Percentiles rank a stretch among this genome's conserved stretches.
Conservation (phyloP, 441 rosid species). For the Flueggea neowawraea region DNA sequence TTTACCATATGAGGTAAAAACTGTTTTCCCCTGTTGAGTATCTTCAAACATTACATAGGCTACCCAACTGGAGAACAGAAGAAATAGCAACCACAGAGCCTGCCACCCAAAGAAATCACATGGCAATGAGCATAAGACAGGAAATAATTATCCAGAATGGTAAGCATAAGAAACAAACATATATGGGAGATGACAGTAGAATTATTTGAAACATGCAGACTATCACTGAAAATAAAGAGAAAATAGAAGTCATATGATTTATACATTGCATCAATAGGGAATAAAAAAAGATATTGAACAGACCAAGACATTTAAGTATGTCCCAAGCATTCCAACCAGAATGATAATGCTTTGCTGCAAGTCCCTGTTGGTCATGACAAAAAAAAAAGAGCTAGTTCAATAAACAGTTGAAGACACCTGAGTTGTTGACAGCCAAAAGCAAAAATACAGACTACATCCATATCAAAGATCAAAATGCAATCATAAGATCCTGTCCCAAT, state of each 20-base stretch:
- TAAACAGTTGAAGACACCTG: conserved; percentile 3
- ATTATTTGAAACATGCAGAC: not conserved
- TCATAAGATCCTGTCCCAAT: too few species aligned
- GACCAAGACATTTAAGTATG: conserved; percentile 88
- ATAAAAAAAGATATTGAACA: conserved; percentile 29
- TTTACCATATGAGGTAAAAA: conserved; percentile 73
- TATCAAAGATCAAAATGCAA: too few species aligned
- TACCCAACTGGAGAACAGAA: conserved; percentile 90
- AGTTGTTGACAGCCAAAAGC: conserved; percentile 7
- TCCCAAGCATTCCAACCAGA: conserved; percentile 89
- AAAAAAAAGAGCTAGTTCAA: conserved; percentile 10
- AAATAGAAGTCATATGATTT: not conserved
- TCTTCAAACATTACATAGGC: conserved; percentile 98
- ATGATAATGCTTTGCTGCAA: conserved; percentile 60
- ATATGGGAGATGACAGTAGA: not conserved
- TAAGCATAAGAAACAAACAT: conserved; percentile 1
- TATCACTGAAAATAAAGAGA: not conserved
- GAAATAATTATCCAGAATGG: not conserved
- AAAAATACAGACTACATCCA: not conserved
- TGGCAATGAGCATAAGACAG: conserved; percentile 8
- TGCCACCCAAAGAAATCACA: conserved; percentile 39
- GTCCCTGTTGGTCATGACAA: conserved; percentile 45
- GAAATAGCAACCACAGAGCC: conserved; percentile 91
- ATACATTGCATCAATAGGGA: conserved; percentile 6
- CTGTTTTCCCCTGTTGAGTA: conserved; percentile 66